Percentiles rank a stretch among this genome's conserved stretches.
phyloP scores from a whole-genome alignment of 2,329 filamentous ascomycete genomes.

The Exophiala xenobiotica region DNA sequence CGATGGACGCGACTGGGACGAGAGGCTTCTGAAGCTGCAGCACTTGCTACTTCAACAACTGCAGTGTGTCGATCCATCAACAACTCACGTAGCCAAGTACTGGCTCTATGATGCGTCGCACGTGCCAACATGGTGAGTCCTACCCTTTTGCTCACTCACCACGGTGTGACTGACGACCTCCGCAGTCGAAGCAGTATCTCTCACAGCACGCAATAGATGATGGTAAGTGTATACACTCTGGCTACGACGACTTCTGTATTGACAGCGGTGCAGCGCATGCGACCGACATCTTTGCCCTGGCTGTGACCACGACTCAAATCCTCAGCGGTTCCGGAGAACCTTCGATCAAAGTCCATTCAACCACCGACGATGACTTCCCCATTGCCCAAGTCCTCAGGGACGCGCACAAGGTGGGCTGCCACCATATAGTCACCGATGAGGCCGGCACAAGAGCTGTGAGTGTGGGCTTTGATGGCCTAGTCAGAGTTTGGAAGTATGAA shows the following conservation, averaged over 20 bases:
- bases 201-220: constrained; percentile 87
- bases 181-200: constrained; percentile 95
- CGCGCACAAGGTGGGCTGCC: constrained; percentile 85
- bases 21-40: not conserved
- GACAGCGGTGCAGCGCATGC: constrained; percentile 65
- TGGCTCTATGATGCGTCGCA: constrained; percentile 3
- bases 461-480: constrained; percentile 83
- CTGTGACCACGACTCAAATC: constrained; percentile 69
- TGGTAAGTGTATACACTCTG: constrained; percentile 53
- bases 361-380: constrained; percentile 70
- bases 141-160: constrained; percentile 14
- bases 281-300: constrained; percentile 80
- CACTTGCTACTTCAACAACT: not conserved
- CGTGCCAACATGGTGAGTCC: constrained; percentile 15
- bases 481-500: constrained; percentile 74
- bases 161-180: constrained; percentile 11
- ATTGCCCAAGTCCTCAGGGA: constrained; percentile 74
- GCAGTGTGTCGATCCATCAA: no score
- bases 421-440: constrained; percentile 74
- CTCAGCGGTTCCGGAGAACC: constrained; percentile 85
- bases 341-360: constrained; percentile 76
- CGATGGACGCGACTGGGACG: no score
- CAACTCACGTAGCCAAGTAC: no score
- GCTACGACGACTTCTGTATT: constrained; percentile 27
- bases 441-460: constrained; percentile 74